Evolutionary conservation across 441 rosid species (phyloP), one percentile per base, ranked within the genome.

Genomic region (Omphalea diandra): DNA sequence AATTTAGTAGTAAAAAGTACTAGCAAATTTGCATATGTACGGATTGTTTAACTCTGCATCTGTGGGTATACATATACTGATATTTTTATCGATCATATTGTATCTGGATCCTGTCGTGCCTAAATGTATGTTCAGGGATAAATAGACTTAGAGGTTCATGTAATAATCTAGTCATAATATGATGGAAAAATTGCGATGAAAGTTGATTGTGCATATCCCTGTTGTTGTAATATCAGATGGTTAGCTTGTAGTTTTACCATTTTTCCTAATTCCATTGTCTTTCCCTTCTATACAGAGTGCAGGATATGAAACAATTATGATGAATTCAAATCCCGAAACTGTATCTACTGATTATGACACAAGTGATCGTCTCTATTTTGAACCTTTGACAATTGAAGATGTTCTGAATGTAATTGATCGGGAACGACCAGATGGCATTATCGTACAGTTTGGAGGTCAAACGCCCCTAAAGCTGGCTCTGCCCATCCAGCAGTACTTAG

Each of bases 311-410:
- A 94, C 99, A 67, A 92, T 95, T 77, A 95, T 90, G 99, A 85
- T 92, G 94, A 94, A 94, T 77, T 92, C 99, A 52, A 95, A 95
- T 77, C 99, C 98, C 29, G 98, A 95, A 76, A 92, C 98, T 2
- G 97, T 92, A 59, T 94, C 97, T 54, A 90, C 97, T 4, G 99
- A 92, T 80, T 95, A 95, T 67, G 97, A 95, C 77, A 95, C 98
- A 50, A 95, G 99, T 53, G 92, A 92, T 54, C 88, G 99, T 73
- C 98, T 95, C 70, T 95, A 95, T 80, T 92, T 92, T 67, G 98
- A 95, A 68, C 98, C 99, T 36, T 79, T 92, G 66, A 92, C 99
- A 15, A 78, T 88, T 44, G 99, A 94, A 82, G 99, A 95, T 73
- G 99, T 89, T 72, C 75, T 88, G 64, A 92, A 90, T 74, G 85